Base-by-base conservation (phyloP, 345 rosid genomes). In the Salix udensis region DNA sequence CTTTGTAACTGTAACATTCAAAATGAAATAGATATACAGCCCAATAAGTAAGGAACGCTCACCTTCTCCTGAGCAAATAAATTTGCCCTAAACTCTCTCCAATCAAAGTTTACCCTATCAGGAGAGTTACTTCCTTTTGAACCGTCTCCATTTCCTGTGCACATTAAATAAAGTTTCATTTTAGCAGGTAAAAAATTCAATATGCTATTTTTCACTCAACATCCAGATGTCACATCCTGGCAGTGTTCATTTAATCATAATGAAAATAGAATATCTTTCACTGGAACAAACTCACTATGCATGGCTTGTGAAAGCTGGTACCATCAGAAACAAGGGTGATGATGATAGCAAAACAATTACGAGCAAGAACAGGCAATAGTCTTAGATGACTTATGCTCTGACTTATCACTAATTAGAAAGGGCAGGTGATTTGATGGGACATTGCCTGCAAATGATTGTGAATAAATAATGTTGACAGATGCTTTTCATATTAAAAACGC, bases 41-140 rank as follows among this genome's bases (percentile, higher is more conserved):
- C 53, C 11, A 58, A 26, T 60, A 46, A 28, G 42, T 37, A 74
- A 66, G 26, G 31, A 61, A 78, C 80, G 15, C 13, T 84, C 82
- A 93, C 98, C 98, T 93, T 90, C 75, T 91, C 97, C 72, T 83
- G 86, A 66, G 84, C 79, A 84, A 88, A 87, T 73, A 95, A 82
- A 83, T 82, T 88, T 34, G 97, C 98, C 81, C 98, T 88, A 82
- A 95, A 95, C 77, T 88, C 96, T 88, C 98, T 89, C 98, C 98
- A 95, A 76, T 95, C 96, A 67, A 46, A 81, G 64, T 77, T 86
- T 16, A 76, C 69, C 68, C 72, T 82, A 46, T 89, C 90, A 31
- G 88, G 77, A 55, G 89, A 81, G 72, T 87, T 86, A 64, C 85
- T 89, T 70, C 82, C 89, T 81, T 82, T 88, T 42, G 88, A 80